Evolutionary conservation across 306 rosid genomes (phyloP).

Genomic region (Vigna reflexopilosa): DNA sequence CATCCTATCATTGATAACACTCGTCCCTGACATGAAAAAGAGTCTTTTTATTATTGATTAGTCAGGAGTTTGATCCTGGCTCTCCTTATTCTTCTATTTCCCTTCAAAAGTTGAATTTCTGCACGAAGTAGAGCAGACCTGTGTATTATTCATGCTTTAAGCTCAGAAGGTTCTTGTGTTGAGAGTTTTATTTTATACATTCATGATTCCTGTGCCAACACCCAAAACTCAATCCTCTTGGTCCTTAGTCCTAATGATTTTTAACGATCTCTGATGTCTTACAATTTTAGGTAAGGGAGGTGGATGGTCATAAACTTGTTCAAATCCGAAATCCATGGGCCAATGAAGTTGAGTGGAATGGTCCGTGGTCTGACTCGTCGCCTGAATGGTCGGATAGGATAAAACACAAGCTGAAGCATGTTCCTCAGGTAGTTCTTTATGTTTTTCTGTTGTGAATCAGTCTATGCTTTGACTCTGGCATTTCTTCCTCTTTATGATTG

Average conservation of each 20-base stretch:
- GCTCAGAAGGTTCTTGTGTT: neutral
- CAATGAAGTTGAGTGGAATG: conserved; percentile 99
- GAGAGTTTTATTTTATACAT: neutral
- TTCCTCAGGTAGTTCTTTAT: conserved; percentile 73
- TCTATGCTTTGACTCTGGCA: conserved; percentile 16
- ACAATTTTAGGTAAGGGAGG: conserved; percentile 78
- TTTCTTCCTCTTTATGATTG: conserved; percentile 14
- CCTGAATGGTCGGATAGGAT: conserved; percentile 97
- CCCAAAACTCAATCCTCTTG: conserved; percentile 6
- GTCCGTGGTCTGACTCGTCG: conserved; percentile 97
- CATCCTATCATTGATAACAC: neutral
- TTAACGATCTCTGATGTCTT: conserved; percentile 26
- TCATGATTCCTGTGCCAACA: neutral
- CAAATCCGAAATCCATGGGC: conserved; percentile 99
- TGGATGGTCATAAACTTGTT: conserved; percentile 98
- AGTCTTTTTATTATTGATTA: neutral
- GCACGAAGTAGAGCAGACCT: neutral
- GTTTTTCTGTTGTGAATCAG: neutral
- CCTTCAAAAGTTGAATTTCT: conserved; percentile 2
- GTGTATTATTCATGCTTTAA: neutral
- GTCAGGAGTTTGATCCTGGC: neutral
- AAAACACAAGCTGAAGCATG: conserved; percentile 94
- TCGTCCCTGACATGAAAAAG: neutral
- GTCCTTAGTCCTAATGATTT: conserved; percentile 22
- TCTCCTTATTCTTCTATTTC: neutral